Base-by-base conservation (phyloP, 495 filamentous ascomycete genomes). In the Gamarada debralockiae region DNA sequence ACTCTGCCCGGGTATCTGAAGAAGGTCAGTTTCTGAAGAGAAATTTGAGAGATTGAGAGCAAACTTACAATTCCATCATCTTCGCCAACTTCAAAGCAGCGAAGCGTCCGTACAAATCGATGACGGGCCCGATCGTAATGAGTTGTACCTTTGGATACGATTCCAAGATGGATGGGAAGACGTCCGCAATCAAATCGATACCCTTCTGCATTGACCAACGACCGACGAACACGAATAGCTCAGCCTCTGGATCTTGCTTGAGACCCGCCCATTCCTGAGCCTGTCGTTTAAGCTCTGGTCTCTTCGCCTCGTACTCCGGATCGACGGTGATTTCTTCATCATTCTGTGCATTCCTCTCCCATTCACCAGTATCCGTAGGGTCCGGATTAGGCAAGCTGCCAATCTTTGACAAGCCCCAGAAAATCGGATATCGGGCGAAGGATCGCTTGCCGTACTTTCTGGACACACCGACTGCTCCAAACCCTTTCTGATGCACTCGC, bases 131-230 rank as follows among this genome's bases (percentile, higher is more conserved):
- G 42, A 90, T 65, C 61, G 80, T 84, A 31, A 90, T 83, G 1
- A 90, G 67, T 57, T 90, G 86, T 2, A 80, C 82, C 38, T 81
- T 81, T 14, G 78, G 75, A 53, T 83, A 73, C 55, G 80, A 69
- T 55, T 89, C 84, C n/a, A 90, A 68, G 43, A 90, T 76, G 38
- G 77, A 74, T 33, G 86, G 85, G 68, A 89, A 83, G 13, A 89
- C 79, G 62, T 90, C 86, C 18, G 86, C 86, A 53, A 90, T 89
- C 12, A 90, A 71, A 63, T 90, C 86, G 45, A 90, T 74, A 25
- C 86, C 86, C 62, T 90, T 90, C 60, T 90, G 86, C 73, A 84
- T 81, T 4, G 82, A 86, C 86, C 86, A 90, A 41, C 86, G 78
- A 37, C 86, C 86, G 36, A 90, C 86, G 57, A 90, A 90, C 10